phyloP scores from a whole-genome alignment of 1,284 basidiomycete species.

The Tremellales sp. region DNA sequence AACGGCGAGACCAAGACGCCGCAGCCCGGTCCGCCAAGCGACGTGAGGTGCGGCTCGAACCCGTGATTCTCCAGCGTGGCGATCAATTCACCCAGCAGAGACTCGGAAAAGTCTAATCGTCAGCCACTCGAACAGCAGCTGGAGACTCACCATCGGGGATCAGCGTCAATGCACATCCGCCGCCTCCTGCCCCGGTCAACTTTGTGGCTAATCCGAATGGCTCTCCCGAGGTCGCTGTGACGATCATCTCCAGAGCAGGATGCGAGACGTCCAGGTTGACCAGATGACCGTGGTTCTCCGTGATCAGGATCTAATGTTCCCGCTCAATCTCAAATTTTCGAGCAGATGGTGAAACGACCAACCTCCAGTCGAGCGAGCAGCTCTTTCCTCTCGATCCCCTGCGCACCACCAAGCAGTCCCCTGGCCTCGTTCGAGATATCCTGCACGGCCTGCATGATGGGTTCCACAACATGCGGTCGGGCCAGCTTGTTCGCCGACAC shows the following conservation, averaged over 20 bases:
- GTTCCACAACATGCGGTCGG: conserved; percentile 73
- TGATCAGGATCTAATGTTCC: conserved; percentile 63
- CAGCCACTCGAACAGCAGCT: neutral
- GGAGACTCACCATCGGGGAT: conserved; percentile 70
- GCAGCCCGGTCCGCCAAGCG: conserved; percentile 87
- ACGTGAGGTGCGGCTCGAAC: conserved; percentile 84
- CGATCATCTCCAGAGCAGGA: conserved; percentile 77
- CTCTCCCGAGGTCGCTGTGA: conserved; percentile 59
- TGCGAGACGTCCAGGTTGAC: conserved; percentile 91
- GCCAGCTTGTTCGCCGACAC: conserved; percentile 56
- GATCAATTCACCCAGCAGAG: conserved; percentile 59
- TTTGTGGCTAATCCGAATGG: conserved; percentile 84
- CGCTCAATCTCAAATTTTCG: conserved; percentile 2
- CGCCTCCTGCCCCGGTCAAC: conserved; percentile 97
- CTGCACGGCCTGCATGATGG: conserved; percentile 72
- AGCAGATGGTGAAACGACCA: conserved; percentile 2
- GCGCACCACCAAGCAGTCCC: conserved; percentile 64
- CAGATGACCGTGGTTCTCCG: conserved; percentile 84
- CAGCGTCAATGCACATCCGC: conserved; percentile 93
- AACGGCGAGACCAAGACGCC: conserved; percentile 57
- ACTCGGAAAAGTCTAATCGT: conserved; percentile 60
- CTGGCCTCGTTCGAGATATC: conserved; percentile 75
- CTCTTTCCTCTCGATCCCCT: conserved; percentile 52
- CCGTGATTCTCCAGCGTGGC: conserved; percentile 59
- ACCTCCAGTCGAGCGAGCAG: conserved; percentile 53